Evolutionary conservation across 768 basidiomycete species (phyloP), one percentile per base, ranked within the genome.

Genomic region (Amanita thiersii): DNA sequence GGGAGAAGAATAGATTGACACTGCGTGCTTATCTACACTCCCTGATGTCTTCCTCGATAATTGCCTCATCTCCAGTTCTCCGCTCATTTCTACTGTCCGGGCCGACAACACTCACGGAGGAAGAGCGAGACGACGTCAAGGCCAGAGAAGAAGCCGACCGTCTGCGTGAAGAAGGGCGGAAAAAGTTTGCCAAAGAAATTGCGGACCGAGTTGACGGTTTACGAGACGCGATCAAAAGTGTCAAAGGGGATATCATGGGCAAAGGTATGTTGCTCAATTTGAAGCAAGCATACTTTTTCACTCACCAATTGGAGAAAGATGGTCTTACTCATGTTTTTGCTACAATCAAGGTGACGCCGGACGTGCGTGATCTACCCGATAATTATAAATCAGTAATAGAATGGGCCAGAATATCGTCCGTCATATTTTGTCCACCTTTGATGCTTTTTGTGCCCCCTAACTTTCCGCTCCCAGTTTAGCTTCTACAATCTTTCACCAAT

Each of bases 321-420:
- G 96, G 96, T 6, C 67, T 99, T 15, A 86, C 79, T 18, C 76
- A 75, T 43, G 71, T 98, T n/a, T 99, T 99, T 54, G 77, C 78
- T 8, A 84, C 83, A 4, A 86, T 99, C 57, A 86, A 89, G 61
- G 61, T 75, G 29, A 93, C 86, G 3, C 77, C 85, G 5, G 67
- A 80, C 44, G 79, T 93, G 6, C 70, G 75, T 44, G 75, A 80
- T 53, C 63, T 99, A 32, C 94, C 96, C 4, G 57, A 66, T 5
- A 88, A 93, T 47, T 97, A 92, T 53, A 72, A 77, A 49, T 86
- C 91, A 29, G 90, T 97, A 34, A 56, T 94, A 5, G 94, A 98
- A 60, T 99, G 96, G 94, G 96, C 86, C 4, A 69, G 93, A 41
- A 96, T 97, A 56, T 94, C 94, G 91, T 94, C 46, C 56, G 91